Evolutionary conservation across 305 asterid species (phyloP), one percentile per base, ranked within the genome.

Genomic region (Fraxinus dipetala): DNA sequence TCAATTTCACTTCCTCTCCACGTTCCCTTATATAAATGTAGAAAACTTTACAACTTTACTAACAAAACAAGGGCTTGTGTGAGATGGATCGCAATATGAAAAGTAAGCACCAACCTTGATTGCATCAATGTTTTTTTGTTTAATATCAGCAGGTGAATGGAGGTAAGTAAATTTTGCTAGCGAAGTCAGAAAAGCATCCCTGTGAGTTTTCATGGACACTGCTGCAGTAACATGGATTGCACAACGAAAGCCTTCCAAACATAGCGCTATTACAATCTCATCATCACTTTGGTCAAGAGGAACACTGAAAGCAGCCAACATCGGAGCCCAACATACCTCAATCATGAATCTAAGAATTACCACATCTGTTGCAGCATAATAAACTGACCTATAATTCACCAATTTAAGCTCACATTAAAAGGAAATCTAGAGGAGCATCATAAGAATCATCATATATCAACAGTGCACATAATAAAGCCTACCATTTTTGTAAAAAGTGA

Each of bases 251-350:
- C 99, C 99, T 85, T 95, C 97, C 86, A 96, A 88, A 87, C 99
- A 96, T 61, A 91, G 94, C 77, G 92, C 87, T 86, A 92, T 88
- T 40, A 95, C 92, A 82, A 89, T 78, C 76, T 91, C 97, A 63
- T 96, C 98, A 30, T 92, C 98, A 85, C 96, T 93, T 87, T 87
- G 97, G 84, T 96, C 99, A 81, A 96, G 96, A 80, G 98, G 99
- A 87, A 96, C 99, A 81, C 98, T 96, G 85, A 96, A 95, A 79
- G 99, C 99, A 83, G 99, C 99, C 90, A 96, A 90, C 98, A 95
- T 95, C 0, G 99, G 99, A 56, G 99, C 99, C 99, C 99, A 96
- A 89, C 98, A 95, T 69, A 92, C 98, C 88, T 96, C 99, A 79
- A 96, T 89, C 99, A 96, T 96, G 93, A 96, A 96, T 79, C 97